Conservation (phyloP, 192 early-diverging fungal species). For the Coemansia biformis region DNA sequence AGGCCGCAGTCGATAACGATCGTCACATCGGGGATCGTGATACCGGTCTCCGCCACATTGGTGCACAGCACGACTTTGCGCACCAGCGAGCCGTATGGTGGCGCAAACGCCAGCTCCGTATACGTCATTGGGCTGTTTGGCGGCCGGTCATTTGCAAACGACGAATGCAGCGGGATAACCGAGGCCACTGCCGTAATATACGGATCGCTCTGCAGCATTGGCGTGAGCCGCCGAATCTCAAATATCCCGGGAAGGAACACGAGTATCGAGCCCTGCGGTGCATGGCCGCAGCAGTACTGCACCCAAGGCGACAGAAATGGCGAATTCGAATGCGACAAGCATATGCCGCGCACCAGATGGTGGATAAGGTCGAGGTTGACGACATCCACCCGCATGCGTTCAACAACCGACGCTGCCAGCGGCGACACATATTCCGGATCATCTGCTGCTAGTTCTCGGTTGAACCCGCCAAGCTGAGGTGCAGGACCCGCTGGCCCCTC, state of each 20-base stretch:
- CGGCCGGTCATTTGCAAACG: conserved; percentile 29
- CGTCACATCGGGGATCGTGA: conserved; percentile 62
- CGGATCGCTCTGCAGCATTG: conserved; percentile 34
- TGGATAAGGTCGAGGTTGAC: conserved; percentile 63
- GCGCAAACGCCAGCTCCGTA: conserved; percentile 47
- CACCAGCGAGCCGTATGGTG: conserved; percentile 27
- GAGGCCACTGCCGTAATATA: conserved; percentile 4
- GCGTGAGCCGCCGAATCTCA: conserved; percentile 67
- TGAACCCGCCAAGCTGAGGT: neutral
- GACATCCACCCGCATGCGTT: conserved; percentile 21
- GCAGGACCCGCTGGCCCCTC: neutral
- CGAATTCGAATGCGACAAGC: neutral
- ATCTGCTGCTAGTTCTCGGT: neutral
- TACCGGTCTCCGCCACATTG: conserved; percentile 71
- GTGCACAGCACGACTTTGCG: conserved; percentile 87
- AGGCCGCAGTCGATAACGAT: conserved; percentile 66
- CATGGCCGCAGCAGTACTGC: neutral
- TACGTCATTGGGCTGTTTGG: conserved; percentile 9
- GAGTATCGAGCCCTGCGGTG: conserved; percentile 54
- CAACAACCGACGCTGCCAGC: conserved; percentile 4
- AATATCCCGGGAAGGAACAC: conserved; percentile 67
- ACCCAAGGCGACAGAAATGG: neutral
- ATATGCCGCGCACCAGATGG: conserved; percentile 52
- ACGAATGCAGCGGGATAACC: conserved; percentile 59
- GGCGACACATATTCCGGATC: conserved; percentile 9